Base-by-base conservation (phyloP, 208 protist genomes). In the Phytomonas sp. region DNA sequence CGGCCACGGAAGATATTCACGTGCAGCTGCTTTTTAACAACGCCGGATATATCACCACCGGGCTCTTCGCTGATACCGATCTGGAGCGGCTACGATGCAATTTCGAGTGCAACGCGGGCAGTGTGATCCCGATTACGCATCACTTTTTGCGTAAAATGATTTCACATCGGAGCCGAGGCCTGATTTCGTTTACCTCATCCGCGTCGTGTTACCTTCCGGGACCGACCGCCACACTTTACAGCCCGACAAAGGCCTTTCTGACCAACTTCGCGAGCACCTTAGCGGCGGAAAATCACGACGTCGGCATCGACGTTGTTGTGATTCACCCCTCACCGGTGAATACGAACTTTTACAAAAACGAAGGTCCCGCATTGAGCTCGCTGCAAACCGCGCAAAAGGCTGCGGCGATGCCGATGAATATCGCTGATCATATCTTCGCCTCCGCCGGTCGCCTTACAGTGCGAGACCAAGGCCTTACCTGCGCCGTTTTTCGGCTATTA, bases 41-140 rank as follows among this genome's bases (percentile, higher is more conserved):
- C 72, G 96, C 97, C 6, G 96, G 96, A 60, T 98, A 97, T 79
- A 92, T 96, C 66, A 78, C 82, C 73, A 91, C 96, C 34, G 91
- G 92, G 59, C 88, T 97, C 60, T 95, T 97, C 71, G 82, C 90
- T 2, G 90, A 97, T 67, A 89, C 96, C 20, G 72, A 81, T 36
- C 72, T 90, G 31, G 87, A 91, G 67, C 74, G 81, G 4, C 78
- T 96, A 32, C 89, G 94, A 37, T 75, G 77, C 68, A 91, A 98
- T 62, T 74, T 98, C 40, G 84, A 96, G 63, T 89, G 97, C 76
- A 98, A 98, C 75, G 85, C 96, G 40, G 83, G 83, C 62, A 85
- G 90, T 66, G 73, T 78, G 9, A 79, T 96, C 15, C 80, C 88
- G 31, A 95, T 98, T 63, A 97, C 95, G 0, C 89, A 94, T 68